Percentiles rank a stretch among this genome's conserved stretches.
phyloP scores from a whole-genome alignment of 1,284 basidiomycete species.

The Ustilago sp. region DNA sequence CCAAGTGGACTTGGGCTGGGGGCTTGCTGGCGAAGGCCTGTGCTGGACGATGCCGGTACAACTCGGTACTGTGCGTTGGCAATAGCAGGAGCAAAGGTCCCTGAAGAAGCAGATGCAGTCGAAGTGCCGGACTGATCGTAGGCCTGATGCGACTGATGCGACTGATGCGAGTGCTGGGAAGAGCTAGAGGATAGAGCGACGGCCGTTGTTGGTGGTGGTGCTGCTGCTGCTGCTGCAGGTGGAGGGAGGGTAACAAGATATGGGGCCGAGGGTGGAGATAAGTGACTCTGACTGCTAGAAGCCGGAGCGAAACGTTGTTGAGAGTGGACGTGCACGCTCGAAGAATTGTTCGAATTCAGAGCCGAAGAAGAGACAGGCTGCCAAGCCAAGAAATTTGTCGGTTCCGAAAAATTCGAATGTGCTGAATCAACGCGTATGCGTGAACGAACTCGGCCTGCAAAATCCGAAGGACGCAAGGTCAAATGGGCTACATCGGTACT shows the following conservation, averaged over 20 bases:
- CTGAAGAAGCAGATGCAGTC: constrained; percentile 15
- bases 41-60: constrained; percentile 12
- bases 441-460: constrained; percentile 4
- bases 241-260: constrained; percentile 17
- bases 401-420: constrained; percentile 35
- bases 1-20: constrained; percentile 4
- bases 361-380: constrained; percentile 15
- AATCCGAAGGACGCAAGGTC: constrained; percentile 34
- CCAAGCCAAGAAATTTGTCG: constrained; percentile 11
- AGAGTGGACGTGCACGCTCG: constrained; percentile 19
- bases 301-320: constrained; percentile 9
- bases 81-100: constrained; percentile 5
- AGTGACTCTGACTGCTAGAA: neutral
- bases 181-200: constrained; percentile 16
- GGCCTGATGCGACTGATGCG: constrained; percentile 10
- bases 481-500: constrained; percentile 27
- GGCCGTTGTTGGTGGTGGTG: neutral
- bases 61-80: constrained; percentile 18
- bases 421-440: constrained; percentile 24
- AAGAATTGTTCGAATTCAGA: constrained; percentile 8
- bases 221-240: constrained; percentile 3
- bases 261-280: constrained; percentile 23
- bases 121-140: constrained; percentile 5
- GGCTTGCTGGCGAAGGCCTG: constrained; percentile 11
- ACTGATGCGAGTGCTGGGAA: constrained; percentile 29